phyloP scores from a whole-genome alignment of 2,329 filamentous ascomycete genomes.

The Tolypocladium capitatum region DNA sequence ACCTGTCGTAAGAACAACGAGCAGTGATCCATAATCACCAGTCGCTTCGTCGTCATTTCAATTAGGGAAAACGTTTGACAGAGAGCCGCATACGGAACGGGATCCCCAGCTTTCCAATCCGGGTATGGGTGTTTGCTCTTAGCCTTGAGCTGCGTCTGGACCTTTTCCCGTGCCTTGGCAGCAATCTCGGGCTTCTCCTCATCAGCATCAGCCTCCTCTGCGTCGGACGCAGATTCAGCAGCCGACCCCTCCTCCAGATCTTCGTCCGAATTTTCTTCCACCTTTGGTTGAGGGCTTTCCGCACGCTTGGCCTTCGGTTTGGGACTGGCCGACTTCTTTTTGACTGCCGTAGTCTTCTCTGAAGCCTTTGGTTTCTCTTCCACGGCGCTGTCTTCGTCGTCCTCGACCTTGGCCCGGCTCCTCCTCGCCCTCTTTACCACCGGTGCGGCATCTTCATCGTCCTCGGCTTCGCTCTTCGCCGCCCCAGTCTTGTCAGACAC shows the following conservation, averaged over 20 bases:
- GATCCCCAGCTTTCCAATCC: slow-evolving; percentile 80
- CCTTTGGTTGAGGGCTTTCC: slow-evolving; percentile 1
- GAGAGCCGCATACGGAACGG: slow-evolving; percentile 87
- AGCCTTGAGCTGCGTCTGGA: slow-evolving; percentile 61
- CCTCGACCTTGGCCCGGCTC: slow-evolving; percentile 32
- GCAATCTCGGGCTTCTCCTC: slow-evolving; percentile 56
- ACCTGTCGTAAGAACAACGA: slow-evolving; percentile 87
- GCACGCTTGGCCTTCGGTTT: slow-evolving; percentile 8
- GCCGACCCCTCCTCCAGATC: slow-evolving; percentile 9
- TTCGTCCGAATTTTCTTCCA: slow-evolving; percentile 4
- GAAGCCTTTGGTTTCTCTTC: slow-evolving; percentile 17
- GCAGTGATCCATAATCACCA: slow-evolving; percentile 81
- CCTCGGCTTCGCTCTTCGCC: slow-evolving; percentile 23
- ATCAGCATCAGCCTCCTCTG: slow-evolving; percentile 37
- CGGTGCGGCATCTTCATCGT: slow-evolving; percentile 45
- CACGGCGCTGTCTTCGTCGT: slow-evolving; percentile 36
- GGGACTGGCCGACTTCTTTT: slow-evolving; percentile 10
- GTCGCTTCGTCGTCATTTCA: slow-evolving; percentile 84
- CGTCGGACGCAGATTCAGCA: slow-evolving; percentile 23
- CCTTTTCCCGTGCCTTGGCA: slow-evolving; percentile 65
- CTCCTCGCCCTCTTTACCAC: slow-evolving; percentile 43
- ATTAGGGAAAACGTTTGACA: slow-evolving; percentile 91
- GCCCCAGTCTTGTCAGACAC: slow-evolving; percentile 5
- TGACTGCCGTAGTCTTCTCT: slow-evolving; percentile 4
- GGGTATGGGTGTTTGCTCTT: slow-evolving; percentile 72